Evolutionary conservation across 1,284 basidiomycete species (phyloP), one percentile per base, ranked within the genome.

Genomic region (Fomitopsis betulina): DNA sequence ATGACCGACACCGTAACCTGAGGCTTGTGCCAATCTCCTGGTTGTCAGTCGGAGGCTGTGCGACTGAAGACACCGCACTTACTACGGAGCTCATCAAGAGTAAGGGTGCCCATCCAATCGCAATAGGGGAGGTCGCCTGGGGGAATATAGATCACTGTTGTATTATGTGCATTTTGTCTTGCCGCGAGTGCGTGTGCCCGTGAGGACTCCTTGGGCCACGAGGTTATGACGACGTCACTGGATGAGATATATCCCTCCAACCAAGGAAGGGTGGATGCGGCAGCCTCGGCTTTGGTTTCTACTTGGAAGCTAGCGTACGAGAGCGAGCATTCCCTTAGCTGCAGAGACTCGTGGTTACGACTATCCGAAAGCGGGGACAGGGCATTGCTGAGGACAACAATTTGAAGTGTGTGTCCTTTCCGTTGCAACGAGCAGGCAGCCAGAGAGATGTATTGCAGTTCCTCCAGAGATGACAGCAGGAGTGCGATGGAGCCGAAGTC

Each of bases 21-120:
- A 3, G 90, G 89, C 1, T 72, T 68, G 64, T 91, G 78, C 89
- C 90, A 94, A 67, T 85, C 91, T 94, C 65, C 32, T 52, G 35
- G 27, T 6, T 13, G 27, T 35, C 60, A 51, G 64, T 35, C 42
- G 56, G 21, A 52, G 38, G 30, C 53, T 52, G 55, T 54, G 25
- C 12, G 37, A 25, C 33, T 50, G 19, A 53, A 23, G 17, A 10
- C 2, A 6, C 33, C 13, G 19, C 15, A 70, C 76, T 55, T 65
- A 87, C 86, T 79, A 71, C 70, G 72, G 78, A 80, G 84, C 68
- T 89, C 86, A 25, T 69, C 52, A 17, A 83, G 61, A 2, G 79
- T 75, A 17, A 91, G 71, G 1, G 83, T 74, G 1, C 80, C 76
- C 75, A 91, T 84, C 89, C 89, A 91, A 52, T 81, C 77, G 8